Evolutionary conservation across 305 asterid species (phyloP).

Genomic region (Vinca major): DNA sequence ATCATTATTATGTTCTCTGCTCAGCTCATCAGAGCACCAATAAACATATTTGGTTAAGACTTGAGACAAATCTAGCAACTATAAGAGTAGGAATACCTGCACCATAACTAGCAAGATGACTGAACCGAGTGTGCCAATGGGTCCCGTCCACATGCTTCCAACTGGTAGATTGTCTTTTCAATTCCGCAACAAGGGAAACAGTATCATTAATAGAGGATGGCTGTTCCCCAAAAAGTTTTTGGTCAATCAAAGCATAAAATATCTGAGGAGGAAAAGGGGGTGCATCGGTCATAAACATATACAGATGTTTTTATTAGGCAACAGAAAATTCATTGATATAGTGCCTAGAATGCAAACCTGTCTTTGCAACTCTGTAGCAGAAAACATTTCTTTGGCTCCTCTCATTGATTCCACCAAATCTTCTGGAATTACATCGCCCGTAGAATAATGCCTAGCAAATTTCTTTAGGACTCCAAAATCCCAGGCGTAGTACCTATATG

Average conservation of each 20-base stretch:
- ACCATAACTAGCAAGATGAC: slow-evolving; percentile 83
- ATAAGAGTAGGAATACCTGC: slow-evolving; percentile 50
- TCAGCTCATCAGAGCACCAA: background rate
- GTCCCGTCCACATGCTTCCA: slow-evolving; percentile 90
- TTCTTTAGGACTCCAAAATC: slow-evolving; percentile 70
- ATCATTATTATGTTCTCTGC: background rate
- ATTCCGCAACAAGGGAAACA: slow-evolving; percentile 51
- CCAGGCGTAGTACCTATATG: slow-evolving; percentile 77
- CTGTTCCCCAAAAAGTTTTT: slow-evolving; percentile 54
- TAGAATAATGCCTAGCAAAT: slow-evolving; percentile 71
- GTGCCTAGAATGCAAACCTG: slow-evolving; percentile 65
- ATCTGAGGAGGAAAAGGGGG: slow-evolving; percentile 41
- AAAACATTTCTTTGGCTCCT: slow-evolving; percentile 80
- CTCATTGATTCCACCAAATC: slow-evolving; percentile 57
- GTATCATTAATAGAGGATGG: slow-evolving; percentile 49
- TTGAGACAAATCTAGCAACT: too few relatives aligned
- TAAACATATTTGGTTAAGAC: background rate
- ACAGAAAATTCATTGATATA: slow-evolving; percentile 10
- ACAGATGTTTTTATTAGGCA: slow-evolving; percentile 10
- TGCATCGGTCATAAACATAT: slow-evolving; percentile 10
- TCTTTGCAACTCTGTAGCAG: slow-evolving; percentile 87
- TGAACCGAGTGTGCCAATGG: slow-evolving; percentile 89
- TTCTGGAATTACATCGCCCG: slow-evolving; percentile 85
- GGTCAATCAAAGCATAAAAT: slow-evolving; percentile 78
- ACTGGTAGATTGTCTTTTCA: slow-evolving; percentile 67